Evolutionary conservation across 805 yeast genomes (phyloP).

Genomic region (Starmerella asiatica): DNA sequence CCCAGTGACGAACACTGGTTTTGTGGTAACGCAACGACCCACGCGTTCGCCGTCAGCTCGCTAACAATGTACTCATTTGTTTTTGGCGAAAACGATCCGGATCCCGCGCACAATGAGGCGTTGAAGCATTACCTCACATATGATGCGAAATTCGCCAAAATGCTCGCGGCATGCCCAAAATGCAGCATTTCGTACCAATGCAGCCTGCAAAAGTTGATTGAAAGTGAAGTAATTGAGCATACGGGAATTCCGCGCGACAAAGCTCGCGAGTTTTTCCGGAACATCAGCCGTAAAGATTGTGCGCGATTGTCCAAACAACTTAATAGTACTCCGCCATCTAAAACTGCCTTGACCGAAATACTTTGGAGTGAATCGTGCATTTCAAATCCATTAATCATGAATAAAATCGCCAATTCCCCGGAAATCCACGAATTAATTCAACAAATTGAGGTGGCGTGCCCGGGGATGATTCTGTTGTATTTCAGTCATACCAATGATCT

Average conservation of each 20-base stretch:
- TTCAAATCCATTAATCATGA: no score
- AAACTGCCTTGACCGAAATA: slow-evolving; percentile 9
- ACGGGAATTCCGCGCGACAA: slow-evolving; percentile 1
- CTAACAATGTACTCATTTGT: no score
- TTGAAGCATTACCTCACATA: neutral
- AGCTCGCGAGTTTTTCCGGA: slow-evolving; percentile 5
- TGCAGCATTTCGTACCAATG: slow-evolving; percentile 15
- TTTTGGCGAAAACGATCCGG: slow-evolving; percentile 6
- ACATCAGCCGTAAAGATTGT: slow-evolving; percentile 9
- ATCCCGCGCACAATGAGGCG: slow-evolving; percentile 5
- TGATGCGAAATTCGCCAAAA: neutral
- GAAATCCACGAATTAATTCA: no score
- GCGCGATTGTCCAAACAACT: slow-evolving; percentile 3
- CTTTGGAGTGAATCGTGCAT: slow-evolving; percentile 15
- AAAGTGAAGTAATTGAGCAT: neutral
- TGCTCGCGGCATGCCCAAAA: slow-evolving; percentile 7
- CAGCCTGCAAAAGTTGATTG: slow-evolving; percentile 1
- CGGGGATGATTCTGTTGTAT: slow-evolving; percentile 1
- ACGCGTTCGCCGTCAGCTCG: slow-evolving; percentile 10
- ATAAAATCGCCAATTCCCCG: no score
- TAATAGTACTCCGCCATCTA: neutral
- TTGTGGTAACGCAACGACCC: slow-evolving; percentile 6
- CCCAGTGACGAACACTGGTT: slow-evolving; percentile 15
- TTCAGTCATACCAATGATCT: neutral
- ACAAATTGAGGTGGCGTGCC: neutral